Base-by-base conservation (phyloP, 2,329 filamentous ascomycete genomes). In the Ophiosphaerella herpotricha region DNA sequence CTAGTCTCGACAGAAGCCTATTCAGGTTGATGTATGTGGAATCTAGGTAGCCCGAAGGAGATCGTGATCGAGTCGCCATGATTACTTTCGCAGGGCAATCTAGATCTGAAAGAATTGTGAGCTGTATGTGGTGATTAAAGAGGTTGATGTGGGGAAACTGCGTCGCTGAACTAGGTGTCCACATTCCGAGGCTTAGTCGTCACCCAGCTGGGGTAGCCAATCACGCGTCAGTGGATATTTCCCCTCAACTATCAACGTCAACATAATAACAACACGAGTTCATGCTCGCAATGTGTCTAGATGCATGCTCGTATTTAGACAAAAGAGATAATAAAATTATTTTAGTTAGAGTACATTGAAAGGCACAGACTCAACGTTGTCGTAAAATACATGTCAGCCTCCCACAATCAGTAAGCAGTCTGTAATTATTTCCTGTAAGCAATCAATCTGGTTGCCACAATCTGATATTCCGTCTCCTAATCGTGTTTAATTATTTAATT, bases 1-100 rank as follows among this genome's bases (percentile, higher is more conserved):
- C 85, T 33, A 91, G 77, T 29, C 88, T 84, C 43, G 76, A 74
- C 5, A 92, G 80, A 42, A 91, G 77, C 33, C 86, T 82, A 36
- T 79, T 82, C 14, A 92, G 80, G 63, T 89, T 75, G 36, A 75
- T 70, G 1, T 63, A 52, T 2, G 64, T 68, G 5, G 63, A 45
- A 14, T 71, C 67, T 8, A 66, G 60, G 26, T 51, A 59, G 2
- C 48, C 56, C 34, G 66, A 54, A 1, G 66, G 61, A 5, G 64
- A 63, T n/a, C 50, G 57, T 35, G 64, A 38, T 46, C 53, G 51
- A 9, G 63, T 46, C 12, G 60, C 37, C 66, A 68, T 69, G 24
- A 14, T 48, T 7, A 8, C n/a, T 23, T 26, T 8, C 11, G 6
- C 5, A 24, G 7, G 26, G 1, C 26, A 29, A 29, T 7, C 2